A percentile compares a stretch with the other conserved stretches of the same genome.
phyloP scores from a whole-genome alignment of 306 rosid genomes.

The Cicer yamashitae region DNA sequence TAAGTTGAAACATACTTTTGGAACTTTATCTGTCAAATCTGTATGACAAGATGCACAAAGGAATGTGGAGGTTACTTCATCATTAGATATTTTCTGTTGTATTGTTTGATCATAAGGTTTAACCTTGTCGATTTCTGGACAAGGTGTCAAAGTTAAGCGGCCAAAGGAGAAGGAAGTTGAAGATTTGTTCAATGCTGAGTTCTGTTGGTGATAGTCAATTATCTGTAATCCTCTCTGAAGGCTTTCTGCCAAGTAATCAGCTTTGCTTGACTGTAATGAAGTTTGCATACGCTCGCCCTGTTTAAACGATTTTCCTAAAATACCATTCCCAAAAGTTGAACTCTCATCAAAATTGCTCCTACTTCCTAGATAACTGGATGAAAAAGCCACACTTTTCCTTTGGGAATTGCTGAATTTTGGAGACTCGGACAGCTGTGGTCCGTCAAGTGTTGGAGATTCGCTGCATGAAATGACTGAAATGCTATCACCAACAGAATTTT shows the following conservation, averaged over 20 bases:
- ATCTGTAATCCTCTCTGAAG: slow-evolving; percentile 91
- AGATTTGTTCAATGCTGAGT: slow-evolving; percentile 72
- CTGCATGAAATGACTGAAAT: slow-evolving; percentile 62
- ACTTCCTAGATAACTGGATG: slow-evolving; percentile 63
- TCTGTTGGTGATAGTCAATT: slow-evolving; percentile 82
- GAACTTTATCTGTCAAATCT: slow-evolving; percentile 43
- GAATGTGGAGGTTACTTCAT: slow-evolving; percentile 50
- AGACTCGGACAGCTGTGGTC: slow-evolving; percentile 83
- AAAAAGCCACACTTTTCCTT: slow-evolving; percentile 65
- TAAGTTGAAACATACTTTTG: slow-evolving; percentile 49
- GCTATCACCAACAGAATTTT: slow-evolving; percentile 42
- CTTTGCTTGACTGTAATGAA: slow-evolving; percentile 66
- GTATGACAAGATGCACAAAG: slow-evolving; percentile 74
- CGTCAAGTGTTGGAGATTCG: slow-evolving; percentile 71
- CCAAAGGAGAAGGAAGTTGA: slow-evolving; percentile 89
- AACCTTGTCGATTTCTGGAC: slow-evolving; percentile 60
- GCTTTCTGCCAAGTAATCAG: slow-evolving; percentile 85
- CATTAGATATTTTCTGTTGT: slow-evolving; percentile 50
- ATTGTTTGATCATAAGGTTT: slow-evolving; percentile 52
- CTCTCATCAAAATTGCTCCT: slow-evolving; percentile 61
- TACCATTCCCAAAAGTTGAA: slow-evolving; percentile 59
- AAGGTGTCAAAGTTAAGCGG: slow-evolving; percentile 68
- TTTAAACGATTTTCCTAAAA: slow-evolving; percentile 56
- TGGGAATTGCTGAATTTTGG: slow-evolving; percentile 79
- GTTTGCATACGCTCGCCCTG: slow-evolving; percentile 52